Evolutionary conservation across 306 rosid species (phyloP), one percentile per base, ranked within the genome.

Genomic region (Trifolium dubium): DNA sequence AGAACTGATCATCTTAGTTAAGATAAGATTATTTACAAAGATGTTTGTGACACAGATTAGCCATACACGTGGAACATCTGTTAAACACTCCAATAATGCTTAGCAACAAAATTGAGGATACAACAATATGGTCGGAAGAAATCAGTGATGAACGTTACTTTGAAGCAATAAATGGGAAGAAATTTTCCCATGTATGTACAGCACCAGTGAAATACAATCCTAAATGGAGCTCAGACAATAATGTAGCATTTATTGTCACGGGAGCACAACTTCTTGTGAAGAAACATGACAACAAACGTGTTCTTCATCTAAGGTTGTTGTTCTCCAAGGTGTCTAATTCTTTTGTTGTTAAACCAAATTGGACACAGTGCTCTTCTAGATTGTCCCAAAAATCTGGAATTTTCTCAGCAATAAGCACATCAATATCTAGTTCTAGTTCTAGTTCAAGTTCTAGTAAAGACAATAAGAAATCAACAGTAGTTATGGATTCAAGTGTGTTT

Each of bases 41-140:
- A 60, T 61, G 76, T 39, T 71, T 65, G 30, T 73, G 73, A 69
- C 50, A 32, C 89, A 89, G 96, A 72, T 75, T 94, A 67, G 99
- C 93, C 49, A 82, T 94, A 70, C 99, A 94, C 85, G 72, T 94
- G 56, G 95, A 94, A 85, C 96, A 92, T 67, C 84, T 88, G 69
- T 35, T 88, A 23, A 86, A 84, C 73, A 80, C 84, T 37, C 97
- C 99, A 44, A 4, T 44, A 31, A 83, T 85, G 82, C 67, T 94
- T 2, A 76, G 46, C 44, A 67, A 72, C 78, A 92, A 74, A 79
- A 82, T 88, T 13, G 84, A 82, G 17, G 90, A 82, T 44, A 58
- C 83, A 2, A 18, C 77, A 12, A 68, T 70, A 32, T 92, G 97
- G 97, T 83, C 99, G 23, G 89, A 88, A 59, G 95, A 92, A 56